Evolutionary conservation across 306 rosid genomes (phyloP), one percentile per base, ranked within the genome.

Genomic region (Leucaena leucocephala): DNA sequence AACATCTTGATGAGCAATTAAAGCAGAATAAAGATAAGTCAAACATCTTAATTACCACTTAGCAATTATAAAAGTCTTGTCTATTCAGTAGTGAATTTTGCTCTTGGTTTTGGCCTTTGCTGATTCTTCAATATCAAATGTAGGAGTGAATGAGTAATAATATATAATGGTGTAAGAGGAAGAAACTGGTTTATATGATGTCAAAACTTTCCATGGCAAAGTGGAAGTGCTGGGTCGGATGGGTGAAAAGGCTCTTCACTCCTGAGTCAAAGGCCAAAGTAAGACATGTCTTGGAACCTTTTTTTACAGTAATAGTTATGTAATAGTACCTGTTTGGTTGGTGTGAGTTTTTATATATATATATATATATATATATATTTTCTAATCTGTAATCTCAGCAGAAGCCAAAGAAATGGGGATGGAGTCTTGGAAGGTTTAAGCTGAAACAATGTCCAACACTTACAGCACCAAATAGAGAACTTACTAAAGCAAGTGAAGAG

Each of bases 201-300:
- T 71, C 76, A 71, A 63, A 74, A 38, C 57, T 83, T 59, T 61
- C 61, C 81, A 94, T 94, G 98, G 89, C 83, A 70, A 91, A 88
- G 85, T 80, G 63, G 77, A 87, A 80, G 76, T 73, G 91, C 86
- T 92, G 93, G 97, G 81, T 94, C 83, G 89, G 89, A 63, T 94
- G 98, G 96, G 84, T 88, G 75, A 88, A 81, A 84, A 87, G 82
- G 78, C 65, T 92, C 65, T 84, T 86, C 68, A 66, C 73, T 80
- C 88, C 89, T 67, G 85, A 83, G 52, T 78, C 88, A 76, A 90
- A 85, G 73, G 65, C 81, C 65, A 85, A 84, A 82, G 87, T 87
- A 74, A 78, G 85, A 74, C 70, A 72, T 77, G 66, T 74, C 46
- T 57, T 59, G 80, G 35, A 9, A 34, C 36, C 43, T 14, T 36